Conservation (phyloP, 2,329 filamentous ascomycete species). For the Alternaria brassicicola region DNA sequence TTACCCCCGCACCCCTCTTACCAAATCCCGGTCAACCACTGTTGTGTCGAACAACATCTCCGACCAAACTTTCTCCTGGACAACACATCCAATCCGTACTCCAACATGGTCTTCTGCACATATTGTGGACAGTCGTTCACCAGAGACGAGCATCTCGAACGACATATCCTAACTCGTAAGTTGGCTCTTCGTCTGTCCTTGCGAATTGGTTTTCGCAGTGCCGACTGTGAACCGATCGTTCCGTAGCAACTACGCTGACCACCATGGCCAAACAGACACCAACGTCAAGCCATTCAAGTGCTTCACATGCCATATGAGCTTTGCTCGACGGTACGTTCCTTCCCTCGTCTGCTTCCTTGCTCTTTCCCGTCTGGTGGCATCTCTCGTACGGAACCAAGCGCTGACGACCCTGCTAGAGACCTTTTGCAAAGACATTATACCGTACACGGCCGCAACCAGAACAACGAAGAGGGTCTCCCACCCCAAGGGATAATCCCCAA, state of each 20-base stretch:
- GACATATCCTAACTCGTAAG: conserved; percentile 60
- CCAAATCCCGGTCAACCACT: not conserved
- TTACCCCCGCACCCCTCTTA: conserved; percentile 5
- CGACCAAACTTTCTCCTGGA: conserved; percentile 1
- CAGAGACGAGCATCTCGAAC: conserved; percentile 59
- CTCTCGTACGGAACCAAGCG: not conserved
- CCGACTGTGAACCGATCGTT: not conserved
- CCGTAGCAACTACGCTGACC: conserved; percentile 5
- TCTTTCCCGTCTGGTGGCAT: not conserved
- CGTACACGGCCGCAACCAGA: conserved; percentile 58
- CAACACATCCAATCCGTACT: not conserved
- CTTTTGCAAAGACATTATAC: conserved; percentile 60
- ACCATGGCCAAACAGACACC: conserved; percentile 48
- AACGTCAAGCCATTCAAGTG: conserved; percentile 63
- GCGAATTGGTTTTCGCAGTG: not conserved
- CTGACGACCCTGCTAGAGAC: conserved; percentile 49
- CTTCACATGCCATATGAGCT: conserved; percentile 62
- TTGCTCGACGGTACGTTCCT: conserved; percentile 55
- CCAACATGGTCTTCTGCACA: conserved; percentile 59
- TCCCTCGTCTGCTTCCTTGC: not conserved
- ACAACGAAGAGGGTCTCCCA: conserved; percentile 56
- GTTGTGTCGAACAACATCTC: not conserved
- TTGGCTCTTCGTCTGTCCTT: conserved; percentile 5
- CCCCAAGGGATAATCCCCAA: conserved; percentile 59
- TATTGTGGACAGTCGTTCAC: conserved; percentile 61